phyloP scores from a whole-genome alignment of 768 basidiomycete species.

The Neoboletus magnificus region DNA sequence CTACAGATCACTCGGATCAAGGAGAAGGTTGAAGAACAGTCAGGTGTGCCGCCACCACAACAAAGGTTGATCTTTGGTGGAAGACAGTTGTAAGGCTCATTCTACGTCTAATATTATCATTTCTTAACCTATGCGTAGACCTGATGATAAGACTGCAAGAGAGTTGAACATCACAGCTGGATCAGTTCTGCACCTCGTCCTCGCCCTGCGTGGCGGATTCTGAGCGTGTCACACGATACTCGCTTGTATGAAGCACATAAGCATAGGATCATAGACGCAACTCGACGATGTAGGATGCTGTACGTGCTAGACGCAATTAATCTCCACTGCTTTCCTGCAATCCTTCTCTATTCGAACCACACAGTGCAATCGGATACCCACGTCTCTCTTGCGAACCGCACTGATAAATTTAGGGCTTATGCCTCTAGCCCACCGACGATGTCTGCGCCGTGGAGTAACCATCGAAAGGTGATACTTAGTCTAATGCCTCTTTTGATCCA shows the following conservation, averaged over 20 bases:
- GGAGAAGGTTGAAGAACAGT: conserved; percentile 98
- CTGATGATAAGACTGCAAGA: conserved; percentile 85
- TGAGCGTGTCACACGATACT: conserved; percentile 21
- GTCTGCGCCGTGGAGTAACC: conserved; percentile 83
- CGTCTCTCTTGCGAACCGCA: background rate
- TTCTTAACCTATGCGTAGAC: conserved; percentile 44
- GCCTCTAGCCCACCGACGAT: conserved; percentile 56
- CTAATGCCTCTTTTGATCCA: conserved; percentile 54
- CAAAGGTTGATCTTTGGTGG: conserved; percentile 92
- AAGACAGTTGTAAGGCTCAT: conserved; percentile 76
- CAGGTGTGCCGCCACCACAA: conserved; percentile 94
- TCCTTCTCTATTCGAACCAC: background rate
- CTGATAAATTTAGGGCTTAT: conserved; percentile 13
- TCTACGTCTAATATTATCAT: background rate
- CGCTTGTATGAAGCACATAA: conserved; percentile 16
- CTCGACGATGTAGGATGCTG: background rate
- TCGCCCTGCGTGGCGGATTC: conserved; percentile 90
- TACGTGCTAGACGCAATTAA: conserved; percentile 18
- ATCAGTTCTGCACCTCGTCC: conserved; percentile 88
- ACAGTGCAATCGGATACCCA: conserved; percentile 1
- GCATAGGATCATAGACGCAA: conserved; percentile 24
- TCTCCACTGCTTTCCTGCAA: conserved; percentile 17
- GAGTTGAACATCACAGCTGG: conserved; percentile 85
- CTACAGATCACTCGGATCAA: conserved; percentile 87
- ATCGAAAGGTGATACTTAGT: conserved; percentile 83